These are phyloP conservation scores for Plasmodium inui DNA, from an alignment of 169 alveolate genomes.

Conservation along the genomic window DNA sequence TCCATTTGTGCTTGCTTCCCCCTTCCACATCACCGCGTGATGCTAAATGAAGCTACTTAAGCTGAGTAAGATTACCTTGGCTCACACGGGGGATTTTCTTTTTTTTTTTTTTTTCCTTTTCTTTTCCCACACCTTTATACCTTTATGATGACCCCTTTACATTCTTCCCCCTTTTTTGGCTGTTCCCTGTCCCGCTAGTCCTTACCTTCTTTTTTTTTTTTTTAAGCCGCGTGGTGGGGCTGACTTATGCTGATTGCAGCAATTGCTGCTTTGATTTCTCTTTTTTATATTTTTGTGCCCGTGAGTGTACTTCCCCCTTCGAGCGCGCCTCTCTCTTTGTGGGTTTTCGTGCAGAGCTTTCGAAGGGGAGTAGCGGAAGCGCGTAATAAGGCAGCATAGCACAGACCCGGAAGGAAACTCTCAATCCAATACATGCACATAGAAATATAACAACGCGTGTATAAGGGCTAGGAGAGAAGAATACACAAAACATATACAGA, in stretches of 20 bases:
- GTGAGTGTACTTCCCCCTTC: background rate
- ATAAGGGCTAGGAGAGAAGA: too few species aligned
- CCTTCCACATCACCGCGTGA: background rate
- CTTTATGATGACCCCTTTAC: background rate
- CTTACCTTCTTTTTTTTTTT: background rate
- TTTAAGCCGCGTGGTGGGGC: background rate
- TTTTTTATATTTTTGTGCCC: background rate
- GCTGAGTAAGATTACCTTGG: background rate
- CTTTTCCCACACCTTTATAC: background rate
- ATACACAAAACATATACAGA: too few species aligned
- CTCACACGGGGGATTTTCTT: background rate
- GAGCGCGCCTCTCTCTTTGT: background rate
- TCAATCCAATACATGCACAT: background rate
- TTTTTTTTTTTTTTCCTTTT: background rate
- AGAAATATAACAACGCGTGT: background rate
- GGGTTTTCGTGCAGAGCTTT: background rate
- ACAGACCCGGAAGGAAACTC: background rate
- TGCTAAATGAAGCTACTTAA: background rate
- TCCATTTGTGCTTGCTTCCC: background rate
- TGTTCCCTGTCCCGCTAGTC: background rate
- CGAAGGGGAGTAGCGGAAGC: background rate
- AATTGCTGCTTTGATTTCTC: background rate
- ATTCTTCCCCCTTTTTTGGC: background rate
- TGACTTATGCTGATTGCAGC: background rate
- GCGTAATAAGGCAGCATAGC: too few species aligned